phyloP scores from a whole-genome alignment of 176 grass and related monocot species.

The Tillandsia leiboldiana region DNA sequence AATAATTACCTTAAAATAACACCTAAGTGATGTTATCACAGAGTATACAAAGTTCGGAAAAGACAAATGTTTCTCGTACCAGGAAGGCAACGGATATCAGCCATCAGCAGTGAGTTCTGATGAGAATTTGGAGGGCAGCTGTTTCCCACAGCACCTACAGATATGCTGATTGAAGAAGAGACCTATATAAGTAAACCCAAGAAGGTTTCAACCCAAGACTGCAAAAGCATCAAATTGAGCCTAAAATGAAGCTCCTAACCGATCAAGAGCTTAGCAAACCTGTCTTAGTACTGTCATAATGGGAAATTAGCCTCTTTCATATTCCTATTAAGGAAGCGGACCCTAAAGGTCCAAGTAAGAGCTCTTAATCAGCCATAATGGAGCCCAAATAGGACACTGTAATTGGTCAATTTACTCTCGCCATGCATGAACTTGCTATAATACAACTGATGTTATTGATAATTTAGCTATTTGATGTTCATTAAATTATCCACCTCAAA shows the following conservation, averaged over 20 bases:
- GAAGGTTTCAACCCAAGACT: not conserved
- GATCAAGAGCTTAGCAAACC: too few species aligned
- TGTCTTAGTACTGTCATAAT: too few species aligned
- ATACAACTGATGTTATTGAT: not conserved
- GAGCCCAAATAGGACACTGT: too few species aligned
- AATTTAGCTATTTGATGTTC: not conserved
- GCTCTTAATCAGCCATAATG: too few species aligned
- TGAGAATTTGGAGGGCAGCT: constrained; percentile 49
- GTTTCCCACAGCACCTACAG: constrained; percentile 72
- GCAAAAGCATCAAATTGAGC: not conserved
- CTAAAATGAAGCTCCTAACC: not conserved
- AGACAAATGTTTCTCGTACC: constrained; percentile 36
- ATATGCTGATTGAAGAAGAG: constrained; percentile 39
- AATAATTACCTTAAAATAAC: constrained; percentile 17
- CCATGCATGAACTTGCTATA: not conserved
- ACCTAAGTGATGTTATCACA: constrained; percentile 11
- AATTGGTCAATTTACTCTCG: not conserved
- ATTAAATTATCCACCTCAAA: not conserved
- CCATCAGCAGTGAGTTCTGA: constrained; percentile 56
- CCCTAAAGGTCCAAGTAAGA: too few species aligned
- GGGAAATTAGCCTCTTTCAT: too few species aligned
- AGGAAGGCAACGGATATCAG: constrained; percentile 72
- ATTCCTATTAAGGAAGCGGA: too few species aligned
- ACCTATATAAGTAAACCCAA: not conserved
- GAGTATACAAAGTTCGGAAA: constrained; percentile 3